Base-by-base conservation (phyloP, 495 filamentous ascomycete genomes). In the Achaetomiella virescens region DNA sequence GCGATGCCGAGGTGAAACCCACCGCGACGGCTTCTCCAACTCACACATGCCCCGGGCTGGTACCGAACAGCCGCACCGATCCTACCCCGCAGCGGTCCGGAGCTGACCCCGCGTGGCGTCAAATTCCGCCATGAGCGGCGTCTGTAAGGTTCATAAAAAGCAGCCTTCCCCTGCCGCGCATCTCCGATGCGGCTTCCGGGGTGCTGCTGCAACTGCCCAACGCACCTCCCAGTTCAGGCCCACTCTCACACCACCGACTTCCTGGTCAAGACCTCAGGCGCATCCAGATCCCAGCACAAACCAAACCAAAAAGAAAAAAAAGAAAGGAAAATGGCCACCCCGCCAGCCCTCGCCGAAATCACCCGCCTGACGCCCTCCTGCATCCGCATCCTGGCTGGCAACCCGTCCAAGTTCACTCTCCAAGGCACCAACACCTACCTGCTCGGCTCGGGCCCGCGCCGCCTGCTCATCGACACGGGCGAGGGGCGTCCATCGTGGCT, bases 351-450 rank as follows among this genome's bases (percentile, higher is more conserved):
- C 36, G 80, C 80, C 17, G 85, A 89, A 52, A 73, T 88, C 38
- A 78, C 86, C 64, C 75, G 81, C 44, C 77, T 92, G 38, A 84
- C 83, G 57, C 73, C 83, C 1, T 72, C 74, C 14, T 82, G 86
- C 17, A 84, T 90, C 58, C 78, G 89, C 53, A 85, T 95, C 49
- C 75, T 95, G 10, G 90, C 81, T 49, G 88, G 86, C 14, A 95
- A 95, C 67, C 88, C 90, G 9, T 81, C 85, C 59, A 91, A 91
- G 60, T 81, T 82, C 66, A 75, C 75, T 0, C 69, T 81, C 20
- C 77, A 81, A 51, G 78, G 78, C 54, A 95, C 90, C 49, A 95
- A 96, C 69, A 96, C 90, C 38, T 96, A 93, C 67, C 75, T 96
- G 15, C 60, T 95, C 55, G 90, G 90, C 60, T 87, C 77, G 7